Conservation (phyloP, 768 basidiomycete genomes). For the Collybia nuda region DNA sequence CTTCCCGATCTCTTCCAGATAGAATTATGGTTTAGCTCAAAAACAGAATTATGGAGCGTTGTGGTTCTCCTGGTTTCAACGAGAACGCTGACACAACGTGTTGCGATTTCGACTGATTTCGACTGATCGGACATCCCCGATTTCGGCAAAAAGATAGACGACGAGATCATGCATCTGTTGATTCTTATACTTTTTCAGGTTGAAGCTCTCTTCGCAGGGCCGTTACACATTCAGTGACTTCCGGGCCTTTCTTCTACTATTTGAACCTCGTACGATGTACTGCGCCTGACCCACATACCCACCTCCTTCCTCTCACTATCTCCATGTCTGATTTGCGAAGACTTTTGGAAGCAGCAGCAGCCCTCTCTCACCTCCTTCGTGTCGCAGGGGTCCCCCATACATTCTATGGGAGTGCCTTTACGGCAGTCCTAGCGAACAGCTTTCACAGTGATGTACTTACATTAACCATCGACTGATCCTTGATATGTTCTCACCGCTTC, state of each 20-base stretch:
- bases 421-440: constrained; percentile 66
- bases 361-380: constrained; percentile 67
- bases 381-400: constrained; percentile 69
- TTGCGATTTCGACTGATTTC: constrained; percentile 35
- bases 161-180: constrained; percentile 45
- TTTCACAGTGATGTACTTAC: constrained; percentile 63
- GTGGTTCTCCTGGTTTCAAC: constrained; percentile 25
- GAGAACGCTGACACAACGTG: constrained; percentile 44
- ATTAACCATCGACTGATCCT: constrained; percentile 5
- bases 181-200: constrained; percentile 43
- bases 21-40: too few relatives aligned
- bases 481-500: constrained; percentile 8
- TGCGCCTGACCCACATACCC: constrained; percentile 32
- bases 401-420: constrained; percentile 75
- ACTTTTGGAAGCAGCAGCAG: constrained; percentile 74
- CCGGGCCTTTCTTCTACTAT: constrained; percentile 35
- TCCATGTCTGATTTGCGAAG: constrained; percentile 71
- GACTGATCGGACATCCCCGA: constrained; percentile 49
- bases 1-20: too few relatives aligned
- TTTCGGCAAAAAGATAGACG: constrained; percentile 32
- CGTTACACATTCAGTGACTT: constrained; percentile 50
- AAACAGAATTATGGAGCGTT: too few relatives aligned
- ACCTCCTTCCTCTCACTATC: constrained; percentile 21
- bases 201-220: constrained; percentile 43
- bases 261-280: constrained; percentile 56